Evolutionary conservation across 2,329 filamentous ascomycete species (phyloP), one percentile per base, ranked within the genome.

Genomic region (Epicoccum nigrum): DNA sequence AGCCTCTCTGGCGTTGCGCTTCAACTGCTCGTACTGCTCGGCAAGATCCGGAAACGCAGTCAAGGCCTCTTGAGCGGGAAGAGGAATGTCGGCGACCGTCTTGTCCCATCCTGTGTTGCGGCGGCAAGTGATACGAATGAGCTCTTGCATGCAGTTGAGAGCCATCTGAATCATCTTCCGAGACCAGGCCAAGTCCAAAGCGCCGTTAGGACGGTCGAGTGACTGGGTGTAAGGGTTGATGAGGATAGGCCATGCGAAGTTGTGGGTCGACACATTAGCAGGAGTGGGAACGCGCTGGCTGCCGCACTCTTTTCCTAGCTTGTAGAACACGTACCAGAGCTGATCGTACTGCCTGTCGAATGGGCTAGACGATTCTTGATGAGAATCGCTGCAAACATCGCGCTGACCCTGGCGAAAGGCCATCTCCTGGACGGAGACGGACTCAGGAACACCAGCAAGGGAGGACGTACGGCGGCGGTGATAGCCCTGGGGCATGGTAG

Each of bases 201-300:
- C 42, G 32, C 65, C 65, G 11, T 60, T 58, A 5, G 63, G 64
- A 19, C 59, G 56, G 51, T 60, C 56, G 2, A 61, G 48, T 9
- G 58, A 55, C 45, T 68, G 65, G 1, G 65, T 65, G 49, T 62
- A 59, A 1, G 61, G 56, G 45, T 68, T 67, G 55, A 68, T 62
- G 3, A 68, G 53, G 4, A 61, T 42, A 4, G 63, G 37, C 65
- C 65, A 68, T 4, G 51, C 35, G 42, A 56, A 64, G 40, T 64
- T 64, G 13, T 51, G 41, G 23, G 47, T 39, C 1, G 55, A 52
- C 3, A 46, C 48, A 35, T 34, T 27, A 8, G 40, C 32, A 2
- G 54, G 48, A 16, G 37, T 25, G 11, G 45, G 13, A 12, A 42
- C 44, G 7, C 52, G 58, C 19, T 40, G 30, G 35, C 43, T 47